Conservation (phyloP, 1,284 basidiomycete genomes). For the Pseudozyma sp. region DNA sequence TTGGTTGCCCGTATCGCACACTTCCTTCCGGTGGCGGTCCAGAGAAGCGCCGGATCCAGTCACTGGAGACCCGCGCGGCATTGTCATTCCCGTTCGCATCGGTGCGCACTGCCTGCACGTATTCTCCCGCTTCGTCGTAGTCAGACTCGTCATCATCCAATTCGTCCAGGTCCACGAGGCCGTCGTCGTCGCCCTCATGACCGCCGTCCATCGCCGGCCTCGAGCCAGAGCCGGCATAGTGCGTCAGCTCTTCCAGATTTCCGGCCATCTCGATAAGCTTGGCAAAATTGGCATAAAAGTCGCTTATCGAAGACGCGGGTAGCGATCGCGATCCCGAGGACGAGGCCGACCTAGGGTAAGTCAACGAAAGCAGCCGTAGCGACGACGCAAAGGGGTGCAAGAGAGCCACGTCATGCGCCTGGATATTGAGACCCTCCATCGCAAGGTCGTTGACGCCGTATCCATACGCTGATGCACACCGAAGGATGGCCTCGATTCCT, state of each 20-base stretch:
- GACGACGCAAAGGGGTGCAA: conserved; percentile 26
- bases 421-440: conserved; percentile 58
- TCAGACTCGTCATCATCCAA: conserved; percentile 36
- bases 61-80: conserved; percentile 10
- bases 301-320: conserved; percentile 24
- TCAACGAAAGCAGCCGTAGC: conserved; percentile 47
- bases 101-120: conserved; percentile 10
- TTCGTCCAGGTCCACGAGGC: conserved; percentile 45
- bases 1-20: conserved; percentile 33
- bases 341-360: conserved; percentile 47
- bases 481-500: conserved; percentile 52
- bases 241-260: conserved; percentile 46
- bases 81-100: neutral
- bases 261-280: conserved; percentile 33
- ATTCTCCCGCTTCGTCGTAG: conserved; percentile 33
- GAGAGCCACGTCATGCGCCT: conserved; percentile 28
- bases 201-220: conserved; percentile 44
- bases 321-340: conserved; percentile 40
- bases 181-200: conserved; percentile 34
- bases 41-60: conserved; percentile 39
- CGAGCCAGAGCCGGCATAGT: conserved; percentile 50
- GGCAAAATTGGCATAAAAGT: conserved; percentile 49
- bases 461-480: conserved; percentile 10
- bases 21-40: conserved; percentile 44
- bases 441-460: conserved; percentile 48